Conservation (phyloP, 257 asterid genomes). For the Penstemon barbatus region DNA sequence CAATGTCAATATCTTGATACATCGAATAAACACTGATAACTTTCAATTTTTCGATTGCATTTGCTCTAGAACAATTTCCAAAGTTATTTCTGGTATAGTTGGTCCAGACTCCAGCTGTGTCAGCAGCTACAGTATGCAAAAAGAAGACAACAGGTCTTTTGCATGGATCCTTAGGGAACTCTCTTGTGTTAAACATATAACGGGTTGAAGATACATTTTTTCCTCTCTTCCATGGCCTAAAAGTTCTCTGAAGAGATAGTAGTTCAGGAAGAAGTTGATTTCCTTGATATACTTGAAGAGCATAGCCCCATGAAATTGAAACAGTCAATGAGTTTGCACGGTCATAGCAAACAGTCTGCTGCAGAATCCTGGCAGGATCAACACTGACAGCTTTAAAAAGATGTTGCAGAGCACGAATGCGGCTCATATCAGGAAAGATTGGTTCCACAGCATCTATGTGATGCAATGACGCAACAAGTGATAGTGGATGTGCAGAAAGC, state of each 20-base stretch:
- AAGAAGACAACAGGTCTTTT: constrained; percentile 62
- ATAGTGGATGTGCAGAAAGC: constrained; percentile 75
- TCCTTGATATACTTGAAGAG: constrained; percentile 67
- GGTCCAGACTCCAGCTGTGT: constrained; percentile 45
- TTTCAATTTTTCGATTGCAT: constrained; percentile 40
- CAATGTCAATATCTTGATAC: constrained; percentile 35
- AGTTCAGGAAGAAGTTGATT: constrained; percentile 65
- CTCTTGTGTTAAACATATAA: constrained; percentile 66
- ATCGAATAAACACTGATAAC: constrained; percentile 45
- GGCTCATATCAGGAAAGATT: constrained; percentile 67
- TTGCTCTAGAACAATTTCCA: constrained; percentile 44
- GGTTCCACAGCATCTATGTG: constrained; percentile 80
- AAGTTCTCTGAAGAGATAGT: constrained; percentile 55
- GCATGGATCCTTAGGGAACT: constrained; percentile 56
- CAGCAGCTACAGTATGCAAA: constrained; percentile 39
- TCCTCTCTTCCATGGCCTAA: constrained; percentile 80
- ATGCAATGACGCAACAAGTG: constrained; percentile 69
- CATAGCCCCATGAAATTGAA: constrained; percentile 84
- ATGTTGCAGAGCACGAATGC: constrained; percentile 53
- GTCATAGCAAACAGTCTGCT: constrained; percentile 83
- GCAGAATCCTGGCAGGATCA: constrained; percentile 67
- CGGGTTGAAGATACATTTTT: constrained; percentile 45
- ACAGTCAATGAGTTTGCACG: constrained; percentile 49
- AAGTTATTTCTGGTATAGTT: constrained; percentile 36
- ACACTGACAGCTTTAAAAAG: constrained; percentile 55